Evolutionary conservation across 768 basidiomycete genomes (phyloP).

Genomic region (Rhodotorula graminis): DNA sequence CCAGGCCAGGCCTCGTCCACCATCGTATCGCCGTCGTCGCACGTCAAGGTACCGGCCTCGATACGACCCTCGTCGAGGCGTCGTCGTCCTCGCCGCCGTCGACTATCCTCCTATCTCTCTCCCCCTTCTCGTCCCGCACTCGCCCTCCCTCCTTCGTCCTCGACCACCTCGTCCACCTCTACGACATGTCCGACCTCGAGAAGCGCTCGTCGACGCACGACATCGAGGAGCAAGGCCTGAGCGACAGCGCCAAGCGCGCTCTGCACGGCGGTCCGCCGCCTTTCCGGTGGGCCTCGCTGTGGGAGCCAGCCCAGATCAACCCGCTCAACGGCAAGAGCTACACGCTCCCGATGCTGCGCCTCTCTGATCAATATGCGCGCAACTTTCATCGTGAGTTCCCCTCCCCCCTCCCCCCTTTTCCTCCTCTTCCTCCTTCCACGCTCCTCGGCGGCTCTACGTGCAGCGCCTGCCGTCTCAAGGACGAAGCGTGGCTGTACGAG

Average conservation of each 20-base stretch:
- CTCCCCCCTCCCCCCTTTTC: not conserved
- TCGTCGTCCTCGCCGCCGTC: too few species aligned
- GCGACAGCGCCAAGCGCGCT: not conserved
- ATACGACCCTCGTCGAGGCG: too few species aligned
- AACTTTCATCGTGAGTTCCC: conserved; percentile 51
- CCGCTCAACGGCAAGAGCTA: conserved; percentile 56
- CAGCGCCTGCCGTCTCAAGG: too few species aligned
- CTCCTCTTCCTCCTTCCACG: conserved; percentile 22
- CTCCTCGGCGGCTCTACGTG: not conserved
- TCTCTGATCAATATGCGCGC: conserved; percentile 53
- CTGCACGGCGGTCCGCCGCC: conserved; percentile 30
- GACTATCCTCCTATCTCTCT: too few species aligned
- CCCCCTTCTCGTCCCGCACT: not conserved
- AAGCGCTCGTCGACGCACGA: not conserved
- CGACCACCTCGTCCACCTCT: not conserved
- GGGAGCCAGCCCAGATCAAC: conserved; percentile 47
- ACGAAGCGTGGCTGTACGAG: too few species aligned
- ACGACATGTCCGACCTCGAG: conserved; percentile 7
- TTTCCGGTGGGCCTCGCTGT: conserved; percentile 31
- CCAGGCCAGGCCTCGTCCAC: too few species aligned
- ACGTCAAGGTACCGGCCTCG: too few species aligned
- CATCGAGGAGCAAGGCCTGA: not conserved
- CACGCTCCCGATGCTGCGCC: conserved; percentile 55
- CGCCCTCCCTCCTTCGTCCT: not conserved
- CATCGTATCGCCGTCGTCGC: too few species aligned